phyloP scores from a whole-genome alignment of 305 asterid species.

The Fraxinus nigra region DNA sequence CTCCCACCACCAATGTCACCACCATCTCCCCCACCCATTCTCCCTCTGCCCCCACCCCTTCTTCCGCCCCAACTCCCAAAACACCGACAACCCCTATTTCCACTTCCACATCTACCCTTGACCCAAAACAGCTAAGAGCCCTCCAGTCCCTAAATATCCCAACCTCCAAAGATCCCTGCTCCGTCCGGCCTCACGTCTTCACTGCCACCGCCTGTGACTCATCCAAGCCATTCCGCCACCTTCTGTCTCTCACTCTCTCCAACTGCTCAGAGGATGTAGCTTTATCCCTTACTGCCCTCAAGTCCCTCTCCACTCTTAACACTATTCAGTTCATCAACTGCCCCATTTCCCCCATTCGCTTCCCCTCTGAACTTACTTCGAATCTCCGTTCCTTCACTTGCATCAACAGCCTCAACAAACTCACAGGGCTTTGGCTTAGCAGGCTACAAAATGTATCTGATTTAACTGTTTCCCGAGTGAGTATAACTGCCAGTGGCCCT shows the following conservation, averaged over 20 bases:
- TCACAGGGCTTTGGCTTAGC: constrained; percentile 75
- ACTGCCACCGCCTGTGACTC: constrained; percentile 59
- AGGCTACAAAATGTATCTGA: constrained; percentile 45
- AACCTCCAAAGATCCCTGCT: constrained; percentile 65
- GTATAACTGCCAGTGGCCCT: constrained; percentile 61
- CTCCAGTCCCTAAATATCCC: constrained; percentile 77
- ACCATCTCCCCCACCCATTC: constrained; percentile 25
- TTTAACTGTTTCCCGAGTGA: constrained; percentile 53
- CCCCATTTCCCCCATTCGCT: constrained; percentile 56
- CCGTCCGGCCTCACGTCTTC: constrained; percentile 42
- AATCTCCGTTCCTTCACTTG: constrained; percentile 70
- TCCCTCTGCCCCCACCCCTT: constrained; percentile 27
- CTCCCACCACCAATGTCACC: constrained; percentile 18
- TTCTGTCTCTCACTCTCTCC: constrained; percentile 66
- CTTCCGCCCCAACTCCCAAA: constrained; percentile 23
- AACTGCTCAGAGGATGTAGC: constrained; percentile 82
- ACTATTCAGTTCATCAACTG: constrained; percentile 62
- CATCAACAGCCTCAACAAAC: constrained; percentile 58
- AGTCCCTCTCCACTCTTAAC: constrained; percentile 70
- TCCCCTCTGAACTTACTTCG: constrained; percentile 61
- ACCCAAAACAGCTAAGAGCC: constrained; percentile 78
- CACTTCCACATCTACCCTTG: constrained; percentile 56
- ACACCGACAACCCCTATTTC: constrained; percentile 34
- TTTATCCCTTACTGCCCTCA: constrained; percentile 61
- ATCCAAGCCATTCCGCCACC: constrained; percentile 71